These are phyloP conservation scores for Cutaneotrichosporon dermatis DNA, from an alignment of 1,284 basidiomycete species.

Conservation along the genomic window DNA sequence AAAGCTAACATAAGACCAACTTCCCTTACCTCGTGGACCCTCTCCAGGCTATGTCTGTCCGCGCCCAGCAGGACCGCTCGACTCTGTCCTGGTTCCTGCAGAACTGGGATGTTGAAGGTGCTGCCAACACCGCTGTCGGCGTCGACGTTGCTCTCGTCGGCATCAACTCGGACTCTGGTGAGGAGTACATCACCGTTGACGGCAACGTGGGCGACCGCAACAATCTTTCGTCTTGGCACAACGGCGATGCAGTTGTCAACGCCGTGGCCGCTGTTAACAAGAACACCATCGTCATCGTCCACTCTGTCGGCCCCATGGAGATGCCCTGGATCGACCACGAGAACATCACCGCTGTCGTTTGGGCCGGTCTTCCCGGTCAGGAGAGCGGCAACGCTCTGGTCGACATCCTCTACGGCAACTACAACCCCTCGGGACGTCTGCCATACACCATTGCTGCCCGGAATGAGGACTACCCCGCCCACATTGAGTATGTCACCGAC, in stretches of 20 bases:
- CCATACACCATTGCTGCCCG: conserved; percentile 76
- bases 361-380: conserved; percentile 57
- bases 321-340: conserved; percentile 70
- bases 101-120: conserved; percentile 60
- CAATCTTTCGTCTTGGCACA: conserved; percentile 74
- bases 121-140: conserved; percentile 54
- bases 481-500: conserved; percentile 52
- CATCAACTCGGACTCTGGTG: conserved; percentile 68
- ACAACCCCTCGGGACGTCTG: conserved; percentile 69
- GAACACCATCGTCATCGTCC: conserved; percentile 77
- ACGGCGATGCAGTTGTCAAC: conserved; percentile 57
- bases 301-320: conserved; percentile 69
- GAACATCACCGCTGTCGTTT: conserved; percentile 57
- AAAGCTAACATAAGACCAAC: conserved; percentile 23
- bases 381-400: conserved; percentile 71
- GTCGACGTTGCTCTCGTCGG: conserved; percentile 63
- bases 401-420: conserved; percentile 55
- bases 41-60: conserved; percentile 64
- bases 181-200: conserved; percentile 69
- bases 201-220: conserved; percentile 61
- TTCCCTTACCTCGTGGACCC: conserved; percentile 55
- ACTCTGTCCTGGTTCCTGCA: conserved; percentile 54
- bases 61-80: conserved; percentile 57
- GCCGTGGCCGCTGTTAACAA: conserved; percentile 49
- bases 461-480: conserved; percentile 59